A percentile compares a stretch with the other conserved stretches of the same genome.
These are phyloP conservation scores for Acorus gramineus DNA, from an alignment of 106 monocot species.

Conservation along the genomic window DNA sequence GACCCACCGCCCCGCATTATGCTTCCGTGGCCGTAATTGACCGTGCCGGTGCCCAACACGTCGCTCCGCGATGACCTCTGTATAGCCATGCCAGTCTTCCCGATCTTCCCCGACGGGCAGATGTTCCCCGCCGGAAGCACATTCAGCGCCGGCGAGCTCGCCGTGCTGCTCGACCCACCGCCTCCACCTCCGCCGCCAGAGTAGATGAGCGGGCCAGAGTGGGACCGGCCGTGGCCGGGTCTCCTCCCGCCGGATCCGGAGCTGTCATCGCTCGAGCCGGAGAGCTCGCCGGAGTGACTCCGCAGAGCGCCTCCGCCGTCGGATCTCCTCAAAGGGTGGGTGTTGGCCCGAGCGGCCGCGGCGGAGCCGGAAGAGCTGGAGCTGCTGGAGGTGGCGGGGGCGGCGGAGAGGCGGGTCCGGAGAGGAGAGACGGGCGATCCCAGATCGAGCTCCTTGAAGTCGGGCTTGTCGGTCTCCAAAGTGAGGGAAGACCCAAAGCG, in stretches of 20 bases:
- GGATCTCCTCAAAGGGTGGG: slow-evolving; percentile 10
- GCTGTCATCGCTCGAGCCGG: slow-evolving; percentile 23
- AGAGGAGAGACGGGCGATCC: slow-evolving; percentile 62
- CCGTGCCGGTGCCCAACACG: slow-evolving; percentile 64
- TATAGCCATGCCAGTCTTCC: slow-evolving; percentile 23
- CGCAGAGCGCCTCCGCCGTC: slow-evolving; percentile 8
- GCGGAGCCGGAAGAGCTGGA: slow-evolving; percentile 37
- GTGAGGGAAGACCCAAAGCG: slow-evolving; percentile 17
- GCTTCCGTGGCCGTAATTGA: slow-evolving; percentile 79
- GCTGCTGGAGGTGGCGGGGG: slow-evolving; percentile 18
- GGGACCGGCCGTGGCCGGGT: slow-evolving; percentile 45
- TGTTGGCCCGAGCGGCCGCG: slow-evolving; percentile 10
- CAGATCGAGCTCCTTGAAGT: slow-evolving; percentile 32
- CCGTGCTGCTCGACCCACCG: slow-evolving; percentile 21
- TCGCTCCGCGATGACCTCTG: slow-evolving; percentile 29
- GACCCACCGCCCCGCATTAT: slow-evolving; percentile 41
- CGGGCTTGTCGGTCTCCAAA: slow-evolving; percentile 51
- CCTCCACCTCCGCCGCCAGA: slow-evolving; percentile 14
- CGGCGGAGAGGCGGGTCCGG: neutral
- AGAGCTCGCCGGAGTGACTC: slow-evolving; percentile 66
- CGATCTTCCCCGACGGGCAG: slow-evolving; percentile 71
- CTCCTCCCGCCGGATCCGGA: neutral
- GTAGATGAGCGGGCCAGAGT: slow-evolving; percentile 50
- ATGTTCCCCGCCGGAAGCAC: slow-evolving; percentile 74
- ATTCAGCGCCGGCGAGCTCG: slow-evolving; percentile 36